A percentile compares a stretch with the other conserved stretches of the same genome.
These are phyloP conservation scores for Trichoderma cornu-damae DNA, from an alignment of 2,329 filamentous ascomycete species.

Conservation along the genomic window DNA sequence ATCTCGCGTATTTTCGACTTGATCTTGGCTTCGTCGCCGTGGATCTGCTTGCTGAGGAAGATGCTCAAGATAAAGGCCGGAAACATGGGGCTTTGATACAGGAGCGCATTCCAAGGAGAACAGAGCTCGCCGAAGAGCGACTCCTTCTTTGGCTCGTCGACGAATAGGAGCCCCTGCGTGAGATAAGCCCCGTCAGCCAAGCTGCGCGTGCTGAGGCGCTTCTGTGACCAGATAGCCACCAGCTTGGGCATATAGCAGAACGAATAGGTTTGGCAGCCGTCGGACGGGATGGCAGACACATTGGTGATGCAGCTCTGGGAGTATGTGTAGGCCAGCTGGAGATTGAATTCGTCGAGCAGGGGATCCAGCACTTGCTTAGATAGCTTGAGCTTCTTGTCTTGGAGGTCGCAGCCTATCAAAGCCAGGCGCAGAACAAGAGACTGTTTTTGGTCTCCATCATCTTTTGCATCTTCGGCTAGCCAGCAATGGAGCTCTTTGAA, in stretches of 20 bases:
- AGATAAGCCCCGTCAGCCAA: constrained; percentile 16
- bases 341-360: constrained; percentile 28
- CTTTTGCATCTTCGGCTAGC: constrained; percentile 24
- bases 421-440: constrained; percentile 31
- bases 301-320: constrained; percentile 34
- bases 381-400: constrained; percentile 26
- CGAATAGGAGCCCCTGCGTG: constrained; percentile 33
- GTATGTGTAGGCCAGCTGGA: constrained; percentile 32
- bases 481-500: constrained; percentile 21
- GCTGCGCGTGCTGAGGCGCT: constrained; percentile 13
- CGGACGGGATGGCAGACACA: constrained; percentile 26
- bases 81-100: constrained; percentile 33
- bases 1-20: constrained; percentile 31
- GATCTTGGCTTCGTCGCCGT: constrained; percentile 30
- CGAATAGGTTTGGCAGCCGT: constrained; percentile 26
- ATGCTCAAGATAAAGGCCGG: constrained; percentile 33
- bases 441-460: constrained; percentile 16
- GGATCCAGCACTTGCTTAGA: constrained; percentile 20
- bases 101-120: constrained; percentile 27
- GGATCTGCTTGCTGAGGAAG: constrained; percentile 33
- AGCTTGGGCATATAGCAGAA: constrained; percentile 38
- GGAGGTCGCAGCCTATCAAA: constrained; percentile 26
- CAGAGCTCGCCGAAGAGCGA: constrained; percentile 25
- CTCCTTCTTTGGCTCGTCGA: constrained; percentile 25
- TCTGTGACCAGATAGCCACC: constrained; percentile 35